These are phyloP conservation scores for Wickerhamomyces pijperi DNA, from an alignment of 805 yeast species.

Conservation along the genomic window DNA sequence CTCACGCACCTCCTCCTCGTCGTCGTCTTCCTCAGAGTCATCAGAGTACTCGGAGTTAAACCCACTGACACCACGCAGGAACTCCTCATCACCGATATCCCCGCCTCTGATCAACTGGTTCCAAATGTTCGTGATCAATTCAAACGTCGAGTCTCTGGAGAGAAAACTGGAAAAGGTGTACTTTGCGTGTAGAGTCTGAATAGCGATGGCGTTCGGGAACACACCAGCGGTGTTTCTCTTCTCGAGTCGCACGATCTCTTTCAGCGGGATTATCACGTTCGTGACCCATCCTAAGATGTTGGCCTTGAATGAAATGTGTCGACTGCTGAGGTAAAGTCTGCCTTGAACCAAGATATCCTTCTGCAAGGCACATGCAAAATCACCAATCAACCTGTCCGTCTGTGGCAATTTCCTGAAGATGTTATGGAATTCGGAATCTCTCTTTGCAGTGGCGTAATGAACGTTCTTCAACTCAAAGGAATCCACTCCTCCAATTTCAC, in stretches of 20 bases:
- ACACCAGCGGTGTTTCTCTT: constrained; percentile 78
- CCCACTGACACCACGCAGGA: neutral
- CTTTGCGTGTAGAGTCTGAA: constrained; percentile 31
- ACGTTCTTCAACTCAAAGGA: constrained; percentile 11
- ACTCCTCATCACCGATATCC: constrained; percentile 4
- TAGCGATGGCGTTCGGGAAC: constrained; percentile 74
- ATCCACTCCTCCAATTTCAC: no score
- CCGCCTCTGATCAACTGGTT: constrained; percentile 26
- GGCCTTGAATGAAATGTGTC: constrained; percentile 74
- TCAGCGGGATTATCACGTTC: constrained; percentile 59
- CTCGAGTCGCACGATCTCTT: constrained; percentile 66
- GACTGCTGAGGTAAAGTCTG: constrained; percentile 67
- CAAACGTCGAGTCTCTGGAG: constrained; percentile 51
- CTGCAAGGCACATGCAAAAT: constrained; percentile 81
- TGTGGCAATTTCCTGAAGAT: constrained; percentile 55
- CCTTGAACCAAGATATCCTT: constrained; percentile 86
- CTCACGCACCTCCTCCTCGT: constrained; percentile 1
- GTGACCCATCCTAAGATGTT: constrained; percentile 88
- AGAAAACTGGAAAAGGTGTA: constrained; percentile 81
- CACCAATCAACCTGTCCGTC: constrained; percentile 69
- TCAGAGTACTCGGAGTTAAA: constrained; percentile 1
- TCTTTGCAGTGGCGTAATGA: constrained; percentile 38
- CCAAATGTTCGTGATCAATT: constrained; percentile 53
- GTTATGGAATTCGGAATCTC: constrained; percentile 71
- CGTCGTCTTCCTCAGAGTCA: neutral